Percentiles rank a stretch among this genome's conserved stretches.
These are phyloP conservation scores for Vanilla planifolia DNA, from an alignment of 106 monocot species.

Conservation along the genomic window DNA sequence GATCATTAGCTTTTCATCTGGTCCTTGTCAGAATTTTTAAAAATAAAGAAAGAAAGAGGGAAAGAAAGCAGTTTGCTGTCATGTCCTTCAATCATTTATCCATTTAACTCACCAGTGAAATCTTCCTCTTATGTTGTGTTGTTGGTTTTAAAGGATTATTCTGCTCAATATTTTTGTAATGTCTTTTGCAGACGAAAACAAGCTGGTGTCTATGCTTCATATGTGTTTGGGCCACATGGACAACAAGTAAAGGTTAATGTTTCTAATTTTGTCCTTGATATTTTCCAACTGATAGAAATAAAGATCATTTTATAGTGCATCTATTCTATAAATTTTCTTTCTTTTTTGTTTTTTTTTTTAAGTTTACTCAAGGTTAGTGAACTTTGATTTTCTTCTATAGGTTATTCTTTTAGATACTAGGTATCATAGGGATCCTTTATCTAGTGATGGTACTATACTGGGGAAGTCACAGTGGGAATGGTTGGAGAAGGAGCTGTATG, in stretches of 20 bases:
- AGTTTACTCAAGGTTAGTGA: too few relatives aligned
- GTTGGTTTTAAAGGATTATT: too few relatives aligned
- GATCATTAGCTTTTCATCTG: too few relatives aligned
- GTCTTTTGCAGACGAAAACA: slow-evolving; percentile 61
- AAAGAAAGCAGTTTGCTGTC: too few relatives aligned
- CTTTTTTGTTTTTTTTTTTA: neutral
- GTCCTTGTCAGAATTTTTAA: too few relatives aligned
- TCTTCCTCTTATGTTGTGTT: neutral
- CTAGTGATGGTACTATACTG: slow-evolving; percentile 69
- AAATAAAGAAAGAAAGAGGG: too few relatives aligned
- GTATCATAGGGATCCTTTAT: slow-evolving; percentile 75
- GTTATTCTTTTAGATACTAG: slow-evolving; percentile 88
- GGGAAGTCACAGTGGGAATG: slow-evolving; percentile 79
- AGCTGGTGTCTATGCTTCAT: slow-evolving; percentile 80
- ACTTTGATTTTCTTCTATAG: slow-evolving; percentile 20
- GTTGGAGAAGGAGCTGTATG: slow-evolving; percentile 58
- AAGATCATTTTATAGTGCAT: neutral
- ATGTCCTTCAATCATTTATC: neutral
- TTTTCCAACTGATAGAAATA: neutral
- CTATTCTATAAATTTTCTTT: neutral
- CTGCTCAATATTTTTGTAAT: neutral
- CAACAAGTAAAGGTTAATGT: slow-evolving; percentile 62
- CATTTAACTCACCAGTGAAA: neutral
- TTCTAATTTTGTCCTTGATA: neutral
- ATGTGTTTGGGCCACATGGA: slow-evolving; percentile 64